Evolutionary conservation across 139 green algal species (phyloP).

Genomic region (Eudorina sp.): DNA sequence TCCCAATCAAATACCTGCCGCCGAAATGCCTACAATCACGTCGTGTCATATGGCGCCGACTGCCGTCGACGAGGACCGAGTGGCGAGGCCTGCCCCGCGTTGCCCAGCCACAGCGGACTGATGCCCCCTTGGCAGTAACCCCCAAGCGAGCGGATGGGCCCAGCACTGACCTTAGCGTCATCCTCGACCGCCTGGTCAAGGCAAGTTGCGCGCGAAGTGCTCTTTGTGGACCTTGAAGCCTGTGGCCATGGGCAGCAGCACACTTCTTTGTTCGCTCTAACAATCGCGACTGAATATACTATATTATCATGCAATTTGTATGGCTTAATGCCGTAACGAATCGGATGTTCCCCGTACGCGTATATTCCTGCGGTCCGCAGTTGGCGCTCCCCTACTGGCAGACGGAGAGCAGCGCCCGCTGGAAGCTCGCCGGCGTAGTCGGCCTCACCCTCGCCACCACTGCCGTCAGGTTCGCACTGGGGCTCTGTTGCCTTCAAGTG

Average conservation of each 20-base stretch:
- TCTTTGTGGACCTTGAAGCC: background rate
- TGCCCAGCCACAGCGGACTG: background rate
- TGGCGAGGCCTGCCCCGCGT: conserved; percentile 15
- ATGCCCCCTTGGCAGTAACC: background rate
- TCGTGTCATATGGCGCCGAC: conserved; percentile 8
- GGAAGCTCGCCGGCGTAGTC: conserved; percentile 89
- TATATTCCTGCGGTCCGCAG: conserved; percentile 67
- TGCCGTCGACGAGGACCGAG: background rate
- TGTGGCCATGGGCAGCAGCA: background rate
- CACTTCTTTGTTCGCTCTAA: background rate
- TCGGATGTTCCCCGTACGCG: background rate
- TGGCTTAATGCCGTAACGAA: background rate
- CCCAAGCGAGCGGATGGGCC: conserved; percentile 67
- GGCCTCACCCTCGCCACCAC: conserved; percentile 95
- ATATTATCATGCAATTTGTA: no score
- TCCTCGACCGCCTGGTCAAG: conserved; percentile 70
- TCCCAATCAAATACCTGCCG: no score
- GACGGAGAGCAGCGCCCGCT: conserved; percentile 65
- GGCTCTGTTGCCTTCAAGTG: no score
- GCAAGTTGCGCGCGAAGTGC: background rate
- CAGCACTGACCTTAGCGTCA: conserved; percentile 80
- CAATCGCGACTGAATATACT: no score
- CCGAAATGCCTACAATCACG: no score
- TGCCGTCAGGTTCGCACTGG: conserved; percentile 86
- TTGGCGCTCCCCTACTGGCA: conserved; percentile 89